phyloP scores from a whole-genome alignment of 306 rosid species.

The Vicia faba region DNA sequence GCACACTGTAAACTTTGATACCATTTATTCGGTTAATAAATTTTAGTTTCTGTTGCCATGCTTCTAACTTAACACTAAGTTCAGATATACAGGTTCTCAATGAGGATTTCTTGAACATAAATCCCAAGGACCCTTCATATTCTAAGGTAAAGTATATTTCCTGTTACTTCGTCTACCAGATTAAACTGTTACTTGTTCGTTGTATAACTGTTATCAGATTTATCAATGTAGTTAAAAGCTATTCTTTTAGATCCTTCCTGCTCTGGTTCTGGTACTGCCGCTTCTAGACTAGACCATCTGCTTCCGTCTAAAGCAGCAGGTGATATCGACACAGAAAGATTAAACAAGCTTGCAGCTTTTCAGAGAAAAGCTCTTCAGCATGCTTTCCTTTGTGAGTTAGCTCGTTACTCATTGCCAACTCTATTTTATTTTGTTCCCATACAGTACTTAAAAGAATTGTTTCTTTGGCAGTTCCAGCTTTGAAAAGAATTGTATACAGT shows the following conservation, averaged over 20 bases:
- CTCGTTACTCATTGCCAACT: conserved; percentile 2
- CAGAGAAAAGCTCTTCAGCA: conserved; percentile 84
- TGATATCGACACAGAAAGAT: conserved; percentile 59
- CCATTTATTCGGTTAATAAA: neutral
- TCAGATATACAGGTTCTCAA: conserved; percentile 77
- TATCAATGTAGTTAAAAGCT: conserved; percentile 59
- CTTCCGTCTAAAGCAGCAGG: conserved; percentile 84
- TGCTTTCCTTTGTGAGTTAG: conserved; percentile 70
- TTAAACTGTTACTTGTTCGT: neutral
- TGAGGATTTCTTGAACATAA: conserved; percentile 72
- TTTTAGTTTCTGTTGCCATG: conserved; percentile 3
- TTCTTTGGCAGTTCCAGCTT: conserved; percentile 71
- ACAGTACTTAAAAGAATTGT: conserved; percentile 1
- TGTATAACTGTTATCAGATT: conserved; percentile 38
- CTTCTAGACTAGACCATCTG: conserved; percentile 79
- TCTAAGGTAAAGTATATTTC: conserved; percentile 61
- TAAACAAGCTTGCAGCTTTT: conserved; percentile 84
- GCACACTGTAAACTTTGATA: neutral
- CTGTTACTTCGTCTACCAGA: conserved; percentile 18
- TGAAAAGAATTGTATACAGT: conserved; percentile 76
- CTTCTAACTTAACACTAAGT: conserved; percentile 52
- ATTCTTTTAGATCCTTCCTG: conserved; percentile 95
- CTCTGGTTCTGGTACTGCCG: conserved; percentile 88
- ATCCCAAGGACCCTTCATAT: conserved; percentile 64
- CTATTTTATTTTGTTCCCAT: conserved; percentile 4